Conservation (phyloP, 164 flowering plant species). For the Chimonanthus praecox region DNA sequence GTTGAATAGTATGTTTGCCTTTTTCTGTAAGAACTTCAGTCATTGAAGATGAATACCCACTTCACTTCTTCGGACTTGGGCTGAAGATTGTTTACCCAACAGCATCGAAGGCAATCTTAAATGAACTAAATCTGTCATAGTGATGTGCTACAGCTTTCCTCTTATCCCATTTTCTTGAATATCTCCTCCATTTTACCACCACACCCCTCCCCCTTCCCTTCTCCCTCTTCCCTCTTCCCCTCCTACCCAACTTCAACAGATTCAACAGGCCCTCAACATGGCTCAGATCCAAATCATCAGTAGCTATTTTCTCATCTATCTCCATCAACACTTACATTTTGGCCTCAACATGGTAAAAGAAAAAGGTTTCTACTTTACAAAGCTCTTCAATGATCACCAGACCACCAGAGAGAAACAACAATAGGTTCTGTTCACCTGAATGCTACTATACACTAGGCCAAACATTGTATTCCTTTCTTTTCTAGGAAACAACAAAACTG, state of each 20-base stretch:
- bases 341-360: background rate
- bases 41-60: too few relatives aligned
- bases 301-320: too few relatives aligned
- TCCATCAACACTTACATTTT: background rate
- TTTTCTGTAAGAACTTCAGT: too few relatives aligned
- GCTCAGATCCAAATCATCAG: background rate
- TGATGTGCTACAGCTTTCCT: too few relatives aligned
- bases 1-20: too few relatives aligned
- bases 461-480: constrained; percentile 13
- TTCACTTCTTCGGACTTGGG: too few relatives aligned
- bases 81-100: too few relatives aligned
- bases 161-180: background rate
- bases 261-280: background rate
- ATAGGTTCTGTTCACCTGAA: background rate
- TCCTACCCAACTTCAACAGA: background rate
- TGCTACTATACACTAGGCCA: background rate
- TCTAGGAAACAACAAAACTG: constrained; percentile 31
- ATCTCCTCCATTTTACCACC: background rate
- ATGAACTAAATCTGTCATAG: too few relatives aligned
- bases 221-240: background rate
- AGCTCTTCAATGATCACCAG: background rate
- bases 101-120: too few relatives aligned
- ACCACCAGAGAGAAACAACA: background rate
- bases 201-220: background rate
- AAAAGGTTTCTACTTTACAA: background rate